Evolutionary conservation across 2,329 filamentous ascomycete species (phyloP), one percentile per base, ranked within the genome.

Genomic region (Colletotrichum lupini): DNA sequence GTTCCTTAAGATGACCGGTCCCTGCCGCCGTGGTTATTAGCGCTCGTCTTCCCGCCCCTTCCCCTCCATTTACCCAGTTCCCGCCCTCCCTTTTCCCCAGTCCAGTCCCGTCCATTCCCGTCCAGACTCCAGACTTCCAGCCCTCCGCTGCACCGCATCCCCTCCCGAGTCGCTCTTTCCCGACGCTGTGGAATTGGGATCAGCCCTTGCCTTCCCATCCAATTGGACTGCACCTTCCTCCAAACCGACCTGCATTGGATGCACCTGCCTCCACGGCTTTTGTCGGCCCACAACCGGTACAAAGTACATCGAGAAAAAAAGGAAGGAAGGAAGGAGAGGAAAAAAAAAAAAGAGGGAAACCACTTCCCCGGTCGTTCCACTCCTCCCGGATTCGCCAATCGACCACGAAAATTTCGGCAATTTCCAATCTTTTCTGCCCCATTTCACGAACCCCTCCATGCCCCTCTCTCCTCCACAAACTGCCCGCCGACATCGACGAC

Each of bases 361-460:
- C 16, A 26, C 59, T 56, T 19, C 59, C 53, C 59, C 52, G 26
- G 55, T 59, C 22, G 32, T 49, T 22, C 42, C 42, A 49, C 52
- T 46, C n/a, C 53, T 22, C 24, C 60, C 62, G 19, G 8, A 24
- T 42, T 68, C 49, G n/a, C 55, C 53, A 65, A 73, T 68, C 55
- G 55, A 65, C 71, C 60, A 71, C 67, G 28, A 61, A 66, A 71
- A 73, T 56, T 32, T 52, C 46, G 49, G 35, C 49, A 35, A 61
- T 72, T 57, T 72, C 64, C 16, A 65, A 65, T 32, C 56, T 35
- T 49, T 49, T 30, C 46, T 26, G 30, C 30, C 49, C 55, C 67
- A n/a, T 56, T 46, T 22, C 19, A 26, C 26, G n/a, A 46, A 30
- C 46, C 59, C 46, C 53, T 55, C 59, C 19, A 32, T 46, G 57